These are phyloP conservation scores for Brassica napus DNA, from an alignment of 345 rosid genomes.

Conservation along the genomic window Da-Ae NC_063441.1:23150001-23150500, in stretches of 20 bases:
- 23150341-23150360: constrained; percentile 15
- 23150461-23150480: constrained; percentile 50
- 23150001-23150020: constrained; percentile 84
- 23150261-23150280: background rate
- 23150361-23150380: constrained; percentile 68
- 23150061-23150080: constrained; percentile 80
- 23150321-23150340: background rate
- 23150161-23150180: constrained; percentile 62
- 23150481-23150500: constrained; percentile 51
- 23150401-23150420: constrained; percentile 68
- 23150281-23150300: too few relatives aligned
- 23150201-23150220: constrained; percentile 79
- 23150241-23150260: constrained; percentile 89
- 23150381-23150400: constrained; percentile 62
- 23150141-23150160: constrained; percentile 57
- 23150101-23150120: constrained; percentile 65
- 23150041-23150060: constrained; percentile 69
- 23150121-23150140: constrained; percentile 64
- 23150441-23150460: constrained; percentile 69
- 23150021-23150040: constrained; percentile 59
- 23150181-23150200: constrained; percentile 84
- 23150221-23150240: constrained; percentile 70
- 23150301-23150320: too few relatives aligned
- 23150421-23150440: constrained; percentile 67
- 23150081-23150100: constrained; percentile 64